Conservation (phyloP, 805 yeast species). For the Wilhelminamyces savonicus region DNA sequence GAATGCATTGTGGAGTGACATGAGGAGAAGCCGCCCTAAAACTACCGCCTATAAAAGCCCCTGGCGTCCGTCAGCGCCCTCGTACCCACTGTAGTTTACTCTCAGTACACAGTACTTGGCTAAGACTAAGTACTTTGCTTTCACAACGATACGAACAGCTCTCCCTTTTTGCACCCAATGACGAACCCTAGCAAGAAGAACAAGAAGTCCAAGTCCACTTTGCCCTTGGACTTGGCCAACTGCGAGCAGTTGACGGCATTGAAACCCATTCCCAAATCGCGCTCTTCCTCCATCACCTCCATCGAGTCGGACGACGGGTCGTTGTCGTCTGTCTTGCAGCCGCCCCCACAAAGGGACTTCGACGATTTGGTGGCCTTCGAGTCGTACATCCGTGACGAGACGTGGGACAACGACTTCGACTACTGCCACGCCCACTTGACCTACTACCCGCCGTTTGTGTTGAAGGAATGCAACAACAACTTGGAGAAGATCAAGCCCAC, state of each 20-base stretch:
- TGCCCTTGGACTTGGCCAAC: slow-evolving; percentile 30
- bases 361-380: slow-evolving; percentile 62
- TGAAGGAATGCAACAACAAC: slow-evolving; percentile 60
- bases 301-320: slow-evolving; percentile 27
- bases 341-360: slow-evolving; percentile 44
- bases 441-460: slow-evolving; percentile 69
- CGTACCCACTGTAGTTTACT: no score
- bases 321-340: slow-evolving; percentile 20
- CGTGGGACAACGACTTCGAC: slow-evolving; percentile 72
- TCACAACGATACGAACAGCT: no score
- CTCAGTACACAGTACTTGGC: no score
- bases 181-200: no score
- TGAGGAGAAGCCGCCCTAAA: no score
- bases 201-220: slow-evolving; percentile 18
- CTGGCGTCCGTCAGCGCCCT: no score
- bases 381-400: slow-evolving; percentile 59
- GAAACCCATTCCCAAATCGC: slow-evolving; percentile 30
- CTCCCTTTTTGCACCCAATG: no score
- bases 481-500: slow-evolving; percentile 68
- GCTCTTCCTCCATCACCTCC: slow-evolving; percentile 39
- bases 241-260: slow-evolving; percentile 34
- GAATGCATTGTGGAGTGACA: no score
- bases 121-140: no score
- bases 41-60: no score
- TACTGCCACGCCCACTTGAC: slow-evolving; percentile 59